A percentile compares a stretch with the other conserved stretches of the same genome.
Conservation (phyloP, 2,329 filamentous ascomycete species). For the Ceratocystis albifundus region DNA sequence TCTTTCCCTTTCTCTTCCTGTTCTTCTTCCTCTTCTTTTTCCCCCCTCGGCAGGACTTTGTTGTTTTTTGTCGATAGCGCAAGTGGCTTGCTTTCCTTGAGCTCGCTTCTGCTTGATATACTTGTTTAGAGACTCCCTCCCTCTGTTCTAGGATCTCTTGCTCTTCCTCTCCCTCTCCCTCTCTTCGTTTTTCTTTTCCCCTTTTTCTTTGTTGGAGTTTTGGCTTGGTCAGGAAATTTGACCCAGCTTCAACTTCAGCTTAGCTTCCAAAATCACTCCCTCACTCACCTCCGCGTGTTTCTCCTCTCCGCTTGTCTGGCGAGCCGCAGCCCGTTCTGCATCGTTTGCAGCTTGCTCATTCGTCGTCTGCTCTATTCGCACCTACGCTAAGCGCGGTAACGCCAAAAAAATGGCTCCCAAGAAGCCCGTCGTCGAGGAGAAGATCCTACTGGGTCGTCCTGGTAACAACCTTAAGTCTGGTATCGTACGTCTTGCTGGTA, state of each 20-base stretch:
- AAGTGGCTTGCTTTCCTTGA: not conserved
- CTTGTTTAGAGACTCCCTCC: not conserved
- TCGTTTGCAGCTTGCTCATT: conserved; percentile 19
- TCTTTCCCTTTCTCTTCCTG: conserved; percentile 11
- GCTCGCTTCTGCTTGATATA: not conserved
- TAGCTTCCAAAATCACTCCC: conserved; percentile 25
- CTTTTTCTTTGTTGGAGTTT: conserved; percentile 4
- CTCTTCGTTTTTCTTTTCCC: too few species aligned
- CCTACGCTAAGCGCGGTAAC: conserved; percentile 45
- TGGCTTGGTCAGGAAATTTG: conserved; percentile 13
- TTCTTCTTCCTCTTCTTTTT: conserved; percentile 14
- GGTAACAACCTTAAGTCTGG: conserved; percentile 98
- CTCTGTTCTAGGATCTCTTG: not conserved
- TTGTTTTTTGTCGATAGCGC: conserved; percentile 23
- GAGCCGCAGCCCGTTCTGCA: conserved; percentile 59
- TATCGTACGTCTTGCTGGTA: conserved; percentile 55
- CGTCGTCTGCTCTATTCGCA: conserved; percentile 37
- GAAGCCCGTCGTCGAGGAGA: conserved; percentile 84
- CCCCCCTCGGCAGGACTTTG: conserved; percentile 22
- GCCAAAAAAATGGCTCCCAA: conserved; percentile 82
- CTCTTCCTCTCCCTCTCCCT: conserved; percentile 3
- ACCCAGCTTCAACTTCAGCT: conserved; percentile 16
- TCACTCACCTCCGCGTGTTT: conserved; percentile 38
- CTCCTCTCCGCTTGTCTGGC: conserved; percentile 36
- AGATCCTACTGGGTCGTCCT: conserved; percentile 87